Evolutionary conservation across 148 eudicot species (phyloP), one percentile per base, ranked within the genome.

Genomic region (Camellia japonica): DNA sequence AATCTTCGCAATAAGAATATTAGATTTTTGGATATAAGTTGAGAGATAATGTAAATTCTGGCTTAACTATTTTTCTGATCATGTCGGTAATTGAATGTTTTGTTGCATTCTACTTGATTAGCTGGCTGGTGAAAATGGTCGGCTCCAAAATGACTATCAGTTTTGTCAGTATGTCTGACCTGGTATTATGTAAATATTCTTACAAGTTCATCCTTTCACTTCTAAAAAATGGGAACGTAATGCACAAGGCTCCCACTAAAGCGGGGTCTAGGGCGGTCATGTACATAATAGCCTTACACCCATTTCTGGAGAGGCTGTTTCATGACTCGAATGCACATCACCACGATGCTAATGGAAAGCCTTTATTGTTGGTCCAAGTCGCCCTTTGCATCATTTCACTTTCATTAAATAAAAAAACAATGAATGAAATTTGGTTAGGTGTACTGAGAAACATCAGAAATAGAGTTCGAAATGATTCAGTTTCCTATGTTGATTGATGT

Each of bases 1-100:
- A 1, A 6, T 42, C 71, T 67, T 43, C 20, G 2, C 7, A 43
- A 18, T 69, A 46, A 15, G 52, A 41, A 14, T 68, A 18, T 30
- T 41, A 2, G 18, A 67, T 15, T 10, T 68, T 68, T 18, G 20
- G 43, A 16, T 68, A 7, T 68, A 0, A 68, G 10, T 15, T 68
- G 72, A 42, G 52, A 16, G 72, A 15, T 49, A 44, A 44, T 68
- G 20, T 43, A 51, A 68, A n/a, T 68, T 19, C 52, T 68, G 6
- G 52, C 72, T 68, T 49, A 16, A 68, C 72, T 68, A 68, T 68
- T 68, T 16, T 49, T 68, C 72, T 44, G 38, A 41, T 41, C 44
- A n/a, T 4, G 72, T 18, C 49, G 15, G 71, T 67, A 67, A 23
- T 67, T 44, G 42, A 44, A 67, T 5, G 52, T 49, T 49, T 7